Conservation (phyloP, 225 moss, liverwort and hornwort genomes). For the Bryum argenteum region DNA sequence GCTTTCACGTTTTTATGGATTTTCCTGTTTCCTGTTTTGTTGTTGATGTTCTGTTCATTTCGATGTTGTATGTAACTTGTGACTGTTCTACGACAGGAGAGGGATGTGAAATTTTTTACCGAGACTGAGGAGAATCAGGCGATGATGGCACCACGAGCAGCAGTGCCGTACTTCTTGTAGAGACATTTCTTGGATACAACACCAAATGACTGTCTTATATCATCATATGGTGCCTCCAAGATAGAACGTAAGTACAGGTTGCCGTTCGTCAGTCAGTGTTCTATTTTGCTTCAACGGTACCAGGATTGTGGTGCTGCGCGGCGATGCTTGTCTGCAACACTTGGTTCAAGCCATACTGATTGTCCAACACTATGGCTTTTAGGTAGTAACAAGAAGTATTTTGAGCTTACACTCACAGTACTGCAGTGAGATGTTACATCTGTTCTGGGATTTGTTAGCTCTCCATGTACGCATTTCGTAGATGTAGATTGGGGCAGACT, state of each 20-base stretch:
- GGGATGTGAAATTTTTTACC: constrained; percentile 99
- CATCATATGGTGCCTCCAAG: constrained; percentile 32
- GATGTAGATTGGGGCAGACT: constrained; percentile 41
- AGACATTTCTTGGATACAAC: constrained; percentile 39
- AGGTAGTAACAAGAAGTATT: constrained; percentile 33
- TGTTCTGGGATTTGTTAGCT: constrained; percentile 40
- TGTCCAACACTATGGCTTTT: constrained; percentile 35
- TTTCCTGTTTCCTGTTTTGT: neutral
- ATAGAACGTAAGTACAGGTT: constrained; percentile 33
- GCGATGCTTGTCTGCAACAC: constrained; percentile 38
- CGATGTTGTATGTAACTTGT: neutral
- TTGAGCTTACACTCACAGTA: constrained; percentile 41
- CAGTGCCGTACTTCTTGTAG: constrained; percentile 97
- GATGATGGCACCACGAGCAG: constrained; percentile 99
- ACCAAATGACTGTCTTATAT: constrained; percentile 39
- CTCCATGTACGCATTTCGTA: constrained; percentile 42
- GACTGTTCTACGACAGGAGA: constrained; percentile 64
- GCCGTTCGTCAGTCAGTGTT: constrained; percentile 39
- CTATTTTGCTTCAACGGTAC: constrained; percentile 45
- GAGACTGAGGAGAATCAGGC: constrained; percentile 99
- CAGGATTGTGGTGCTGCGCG: constrained; percentile 47
- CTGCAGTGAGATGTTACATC: constrained; percentile 40
- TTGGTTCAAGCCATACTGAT: constrained; percentile 39
- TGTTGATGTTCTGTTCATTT: neutral
- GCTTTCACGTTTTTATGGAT: constrained; percentile 11